phyloP scores from a whole-genome alignment of 2,329 filamentous ascomycete species.

The Fonsecaea erecta region DNA sequence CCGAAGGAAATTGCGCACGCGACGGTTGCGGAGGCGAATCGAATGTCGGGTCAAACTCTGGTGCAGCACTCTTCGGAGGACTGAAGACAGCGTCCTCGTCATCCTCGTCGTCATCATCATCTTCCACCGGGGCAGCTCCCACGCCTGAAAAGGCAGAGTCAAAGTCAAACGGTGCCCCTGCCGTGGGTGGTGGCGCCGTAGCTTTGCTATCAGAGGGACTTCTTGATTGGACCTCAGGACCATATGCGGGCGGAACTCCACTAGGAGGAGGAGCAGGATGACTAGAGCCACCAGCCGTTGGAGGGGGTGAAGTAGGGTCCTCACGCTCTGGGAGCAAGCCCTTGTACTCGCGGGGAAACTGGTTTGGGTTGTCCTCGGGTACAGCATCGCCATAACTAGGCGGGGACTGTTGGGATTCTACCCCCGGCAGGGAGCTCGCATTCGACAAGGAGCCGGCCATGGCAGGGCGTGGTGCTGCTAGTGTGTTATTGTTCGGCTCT shows the following conservation, averaged over 20 bases:
- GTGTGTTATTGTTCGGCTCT: slow-evolving; percentile 4
- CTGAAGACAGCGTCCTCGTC: slow-evolving; percentile 64
- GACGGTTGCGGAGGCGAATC: slow-evolving; percentile 46
- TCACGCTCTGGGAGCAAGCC: slow-evolving; percentile 47
- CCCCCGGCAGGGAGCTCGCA: slow-evolving; percentile 54
- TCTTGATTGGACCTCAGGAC: slow-evolving; percentile 36
- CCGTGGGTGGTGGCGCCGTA: slow-evolving; percentile 40
- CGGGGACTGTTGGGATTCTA: slow-evolving; percentile 58
- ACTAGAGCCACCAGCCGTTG: slow-evolving; percentile 43
- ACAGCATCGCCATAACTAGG: slow-evolving; percentile 45
- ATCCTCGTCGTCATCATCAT: slow-evolving; percentile 44
- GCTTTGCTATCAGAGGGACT: slow-evolving; percentile 38
- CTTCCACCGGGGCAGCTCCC: slow-evolving; percentile 51
- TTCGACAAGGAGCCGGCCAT: slow-evolving; percentile 46
- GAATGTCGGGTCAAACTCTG: slow-evolving; percentile 55
- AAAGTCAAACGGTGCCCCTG: slow-evolving; percentile 49
- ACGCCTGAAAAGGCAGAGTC: slow-evolving; percentile 53
- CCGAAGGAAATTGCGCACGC: slow-evolving; percentile 37
- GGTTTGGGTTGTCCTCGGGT: slow-evolving; percentile 42
- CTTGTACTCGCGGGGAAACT: slow-evolving; percentile 47
- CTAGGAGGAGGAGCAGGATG: slow-evolving; percentile 24
- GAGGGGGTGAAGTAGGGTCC: slow-evolving; percentile 47
- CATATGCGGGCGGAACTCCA: slow-evolving; percentile 34
- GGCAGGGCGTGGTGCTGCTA: slow-evolving; percentile 40
- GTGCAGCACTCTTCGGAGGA: slow-evolving; percentile 40